Conservation (phyloP, 257 asterid species). For the Salvia miltiorrhiza region DNA sequence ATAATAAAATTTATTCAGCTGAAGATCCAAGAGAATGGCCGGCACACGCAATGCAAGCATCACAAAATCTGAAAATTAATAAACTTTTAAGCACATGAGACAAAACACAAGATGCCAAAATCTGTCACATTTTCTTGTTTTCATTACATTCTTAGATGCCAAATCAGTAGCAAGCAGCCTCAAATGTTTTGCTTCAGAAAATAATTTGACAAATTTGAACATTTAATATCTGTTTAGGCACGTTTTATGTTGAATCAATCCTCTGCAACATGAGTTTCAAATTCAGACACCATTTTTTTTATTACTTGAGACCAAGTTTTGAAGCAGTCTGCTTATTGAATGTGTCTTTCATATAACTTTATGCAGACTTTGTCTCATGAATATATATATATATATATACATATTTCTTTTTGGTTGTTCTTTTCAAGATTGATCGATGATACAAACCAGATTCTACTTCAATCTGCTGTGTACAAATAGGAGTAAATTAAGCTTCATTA, state of each 20-base stretch:
- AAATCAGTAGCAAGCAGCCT: neutral
- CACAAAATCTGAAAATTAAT: neutral
- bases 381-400: too few relatives aligned
- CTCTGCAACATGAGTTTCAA: neutral
- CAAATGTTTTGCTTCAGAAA: conserved; percentile 1
- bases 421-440: neutral
- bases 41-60: conserved; percentile 6
- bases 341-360: neutral
- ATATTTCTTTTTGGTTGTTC: too few relatives aligned
- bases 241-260: neutral
- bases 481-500: neutral
- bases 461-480: neutral
- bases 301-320: conserved; percentile 8
- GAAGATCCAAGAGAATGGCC: neutral
- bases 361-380: neutral
- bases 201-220: neutral
- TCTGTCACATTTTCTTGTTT: neutral
- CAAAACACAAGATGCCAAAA: conserved; percentile 22
- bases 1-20: neutral
- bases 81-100: neutral
- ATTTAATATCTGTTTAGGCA: neutral
- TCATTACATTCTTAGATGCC: neutral
- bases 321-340: conserved; percentile 7
- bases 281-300: conserved; percentile 7
- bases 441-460: neutral